Evolutionary conservation across 2,329 filamentous ascomycete species (phyloP).

Genomic region (Exophiala lecanii-corni): DNA sequence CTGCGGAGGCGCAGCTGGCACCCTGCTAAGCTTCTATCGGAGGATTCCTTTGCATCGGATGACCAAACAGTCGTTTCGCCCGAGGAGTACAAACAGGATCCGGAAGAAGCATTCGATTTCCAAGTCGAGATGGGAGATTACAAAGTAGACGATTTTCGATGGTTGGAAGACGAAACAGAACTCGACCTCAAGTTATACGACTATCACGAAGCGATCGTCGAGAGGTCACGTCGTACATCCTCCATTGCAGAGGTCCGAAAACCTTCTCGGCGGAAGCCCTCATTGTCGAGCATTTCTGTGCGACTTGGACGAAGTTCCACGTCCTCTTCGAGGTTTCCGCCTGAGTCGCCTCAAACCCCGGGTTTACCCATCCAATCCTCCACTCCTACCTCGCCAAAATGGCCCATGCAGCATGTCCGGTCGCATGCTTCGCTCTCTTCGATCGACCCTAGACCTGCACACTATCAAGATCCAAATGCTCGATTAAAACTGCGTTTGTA

Average conservation of each 20-base stretch:
- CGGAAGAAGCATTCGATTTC: constrained; percentile 24
- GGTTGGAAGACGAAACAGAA: constrained; percentile 69
- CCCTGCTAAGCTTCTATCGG: constrained; percentile 26
- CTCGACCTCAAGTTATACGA: constrained; percentile 68
- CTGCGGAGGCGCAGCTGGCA: constrained; percentile 36
- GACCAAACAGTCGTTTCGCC: constrained; percentile 20
- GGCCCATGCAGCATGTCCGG: constrained; percentile 32
- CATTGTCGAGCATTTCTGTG: constrained; percentile 63
- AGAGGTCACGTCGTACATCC: constrained; percentile 41
- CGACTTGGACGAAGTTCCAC: constrained; percentile 49
- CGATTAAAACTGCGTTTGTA: constrained; percentile 80
- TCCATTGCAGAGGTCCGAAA: constrained; percentile 28
- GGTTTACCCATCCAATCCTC: constrained; percentile 30
- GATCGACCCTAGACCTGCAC: constrained; percentile 68
- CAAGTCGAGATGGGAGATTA: constrained; percentile 46
- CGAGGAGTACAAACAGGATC: constrained; percentile 25
- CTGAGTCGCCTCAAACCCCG: constrained; percentile 38
- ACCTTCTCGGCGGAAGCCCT: constrained; percentile 67
- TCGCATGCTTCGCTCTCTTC: constrained; percentile 41
- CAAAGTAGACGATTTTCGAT: constrained; percentile 64
- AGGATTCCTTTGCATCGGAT: constrained; percentile 24
- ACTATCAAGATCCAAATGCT: constrained; percentile 88
- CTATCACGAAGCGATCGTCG: constrained; percentile 60
- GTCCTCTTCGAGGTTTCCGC: constrained; percentile 45
- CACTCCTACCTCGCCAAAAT: constrained; percentile 29